Base-by-base conservation (phyloP, 2,329 filamentous ascomycete genomes). In the Penicillium sp. region DNA sequence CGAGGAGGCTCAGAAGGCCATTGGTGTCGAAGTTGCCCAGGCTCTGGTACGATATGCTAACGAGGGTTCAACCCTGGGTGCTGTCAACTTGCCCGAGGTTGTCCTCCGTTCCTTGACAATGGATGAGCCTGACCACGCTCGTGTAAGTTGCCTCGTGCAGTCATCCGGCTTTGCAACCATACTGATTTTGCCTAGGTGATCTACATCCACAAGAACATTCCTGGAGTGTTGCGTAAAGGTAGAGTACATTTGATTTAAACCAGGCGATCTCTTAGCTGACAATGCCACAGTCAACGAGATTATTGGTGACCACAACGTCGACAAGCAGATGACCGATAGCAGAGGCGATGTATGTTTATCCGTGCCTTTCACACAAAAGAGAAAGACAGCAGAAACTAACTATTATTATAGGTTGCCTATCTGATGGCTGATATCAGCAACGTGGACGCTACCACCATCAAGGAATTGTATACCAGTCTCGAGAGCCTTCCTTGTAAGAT, bases 321-420 rank as follows among this genome's bases (percentile, higher is more conserved):
- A 97, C 79, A 97, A 97, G 82, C 94, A 99, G 78, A 97, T 95
- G 80, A 94, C 90, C 49, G 94, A 97, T 74, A 96, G 89, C 77
- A 89, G 88, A 79, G 93, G 92, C 65, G 93, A 97, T 72, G 88
- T 90, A 77, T 62, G 82, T 69, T 24, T 31, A 32, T 20, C 26
- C 31, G 16, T 16, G 4, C 24, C 22, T 5, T 4, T 16, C 5
- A 22, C n/a, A 18, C 6, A 18, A 24, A 20, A n/a, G 8, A 20
- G 16, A 18, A 22, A 16, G 14, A 13, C 16, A 13, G 16, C 10
- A 46, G 11, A 26, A 45, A 48, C 54, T 70, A 56, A 70, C 35
- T 13, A 44, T 52, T 6, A 14, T 65, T 6, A 14, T 65, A 88
- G 82, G 83, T 94, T 63, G 94, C 94, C 20, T 99, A 99, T 73